Evolutionary conservation across 495 filamentous ascomycete species (phyloP), one percentile per base, ranked within the genome.

Genomic region (Podospora appendiculata): DNA sequence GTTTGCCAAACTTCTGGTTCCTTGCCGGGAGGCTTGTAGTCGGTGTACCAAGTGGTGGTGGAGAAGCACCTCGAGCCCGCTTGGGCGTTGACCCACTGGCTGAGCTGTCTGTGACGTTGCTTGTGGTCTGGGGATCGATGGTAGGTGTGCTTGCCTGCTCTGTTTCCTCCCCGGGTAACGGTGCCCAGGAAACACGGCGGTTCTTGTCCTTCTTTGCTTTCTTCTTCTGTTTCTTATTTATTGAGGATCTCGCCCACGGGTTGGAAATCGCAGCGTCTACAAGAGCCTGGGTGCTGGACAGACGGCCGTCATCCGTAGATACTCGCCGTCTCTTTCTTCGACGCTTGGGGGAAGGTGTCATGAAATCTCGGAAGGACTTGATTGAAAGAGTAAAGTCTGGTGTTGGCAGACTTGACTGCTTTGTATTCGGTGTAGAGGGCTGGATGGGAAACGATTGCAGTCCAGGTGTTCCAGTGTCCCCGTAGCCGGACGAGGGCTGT

Each of bases 341-440:
- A 3, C 45, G 39, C 8, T 54, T 50, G 0, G 60, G 61, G 1
- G 64, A 65, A 0, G 66, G 62, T 0, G 60, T 67, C 59, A 61
- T 61, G 42, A 62, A 64, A 1, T 60, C 45, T 7, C 48, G 57
- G 54, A 66, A 66, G 32, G 66, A 67, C 45, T 62, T 65, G 43
- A 60, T 57, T 0, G 63, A 65, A 10, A 63, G 32, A 2, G 57
- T 59, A 18, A 61, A 61, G n/a, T 66, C 62, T 3, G 64, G 66
- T 0, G 59, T 69, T 1, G 61, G 64, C 8, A 67, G 55, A 51
- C 62, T 54, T 1, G 63, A 62, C 9, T 39, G 45, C 8, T 53
- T 52, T 0, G 55, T 50, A 7, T 59, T 55, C 0, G 66, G 66
- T 0, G 66, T 68, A 6, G 64, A 63, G 1, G 62, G 61, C 11